Evolutionary conservation across 2,329 filamentous ascomycete genomes (phyloP).

Genomic region (Diplodia seriata): DNA sequence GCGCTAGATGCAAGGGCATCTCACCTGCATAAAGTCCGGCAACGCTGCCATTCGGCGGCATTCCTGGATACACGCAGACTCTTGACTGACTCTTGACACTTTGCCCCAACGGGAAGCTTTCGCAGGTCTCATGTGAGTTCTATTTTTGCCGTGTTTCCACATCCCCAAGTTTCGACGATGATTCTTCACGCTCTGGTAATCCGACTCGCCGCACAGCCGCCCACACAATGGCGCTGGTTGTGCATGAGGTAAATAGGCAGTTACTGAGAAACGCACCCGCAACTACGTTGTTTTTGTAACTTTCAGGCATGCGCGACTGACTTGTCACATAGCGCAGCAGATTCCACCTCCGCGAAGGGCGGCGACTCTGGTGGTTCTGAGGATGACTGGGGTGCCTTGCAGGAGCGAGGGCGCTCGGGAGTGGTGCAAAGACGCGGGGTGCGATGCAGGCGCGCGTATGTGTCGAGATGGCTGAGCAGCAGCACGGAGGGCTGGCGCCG

Average conservation of each 20-base stretch:
- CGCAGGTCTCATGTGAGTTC: constrained; percentile 33
- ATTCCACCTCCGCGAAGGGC: constrained; percentile 1
- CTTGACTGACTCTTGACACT: constrained; percentile 5
- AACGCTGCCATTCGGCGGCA: constrained; percentile 16
- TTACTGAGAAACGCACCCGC: constrained; percentile 47
- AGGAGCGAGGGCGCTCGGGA: constrained; percentile 6
- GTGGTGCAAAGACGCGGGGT: constrained; percentile 18
- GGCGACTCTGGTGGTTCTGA: constrained; percentile 21
- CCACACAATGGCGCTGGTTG: constrained; percentile 53
- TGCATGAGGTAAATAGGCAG: constrained; percentile 59
- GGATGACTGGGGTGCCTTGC: constrained; percentile 25
- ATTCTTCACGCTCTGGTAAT: constrained; percentile 54
- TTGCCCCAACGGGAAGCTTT: neutral
- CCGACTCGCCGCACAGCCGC: constrained; percentile 58
- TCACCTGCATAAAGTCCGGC: constrained; percentile 19
- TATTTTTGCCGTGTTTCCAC: constrained; percentile 7
- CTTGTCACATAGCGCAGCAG: constrained; percentile 30
- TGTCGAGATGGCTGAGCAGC: constrained; percentile 13
- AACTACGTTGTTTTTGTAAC: neutral
- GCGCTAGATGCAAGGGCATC: constrained; percentile 24
- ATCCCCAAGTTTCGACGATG: constrained; percentile 35
- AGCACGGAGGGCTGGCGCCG: constrained; percentile 9
- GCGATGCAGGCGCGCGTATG: constrained; percentile 13
- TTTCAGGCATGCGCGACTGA: constrained; percentile 14
- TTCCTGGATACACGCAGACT: constrained; percentile 11